Base-by-base conservation (phyloP, 2,329 filamentous ascomycete species). In the Fusarium pseudograminearum region DNA sequence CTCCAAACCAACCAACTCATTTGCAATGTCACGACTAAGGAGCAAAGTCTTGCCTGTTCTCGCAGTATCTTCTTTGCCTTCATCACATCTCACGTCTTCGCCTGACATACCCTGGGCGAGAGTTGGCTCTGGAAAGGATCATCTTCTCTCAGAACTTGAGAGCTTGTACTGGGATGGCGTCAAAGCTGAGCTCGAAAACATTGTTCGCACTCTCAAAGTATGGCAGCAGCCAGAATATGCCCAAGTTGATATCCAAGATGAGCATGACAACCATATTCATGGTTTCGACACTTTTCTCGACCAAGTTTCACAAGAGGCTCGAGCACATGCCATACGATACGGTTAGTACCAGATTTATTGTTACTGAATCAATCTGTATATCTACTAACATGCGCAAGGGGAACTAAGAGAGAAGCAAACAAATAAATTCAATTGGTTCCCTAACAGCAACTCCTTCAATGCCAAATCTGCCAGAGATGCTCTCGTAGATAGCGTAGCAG, bases 231-330 rank as follows among this genome's bases (percentile, higher is more conserved):
- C 70, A 33, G 61, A 73, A 20, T 60, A 48, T 24, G 20, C 57
- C 0, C 45, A 64, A 20, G 67, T 73, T 16, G 44, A 34, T 22
- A 47, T 69, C 15, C 30, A 54, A 10, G 70, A 73, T 8, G 70
- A 73, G 28, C n/a, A 63, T 2, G 65, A 71, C 16, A 38, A 42
- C 30, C 67, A 67, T 14, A 47, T 73, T 1, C 67, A 73, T 20
- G 70, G 70, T 15, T 73, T 69, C 26, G 70, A 73, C 31, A 73
- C 70, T 2, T 73, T 73, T 22, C 53, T 73, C 7, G 70, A 73
- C 10, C 66, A 68, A 18, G 70, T 73, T 36, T 69, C 67, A 15
- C 70, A 73, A 14, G 67, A 69, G 40, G 46, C 67, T 22, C 67
- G 70, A 34, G 67, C 65, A n/a, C 67, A 71, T 55, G 70, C 70